phyloP scores from a whole-genome alignment of 129 eudicot species.

The Deinandra increscens region DNA sequence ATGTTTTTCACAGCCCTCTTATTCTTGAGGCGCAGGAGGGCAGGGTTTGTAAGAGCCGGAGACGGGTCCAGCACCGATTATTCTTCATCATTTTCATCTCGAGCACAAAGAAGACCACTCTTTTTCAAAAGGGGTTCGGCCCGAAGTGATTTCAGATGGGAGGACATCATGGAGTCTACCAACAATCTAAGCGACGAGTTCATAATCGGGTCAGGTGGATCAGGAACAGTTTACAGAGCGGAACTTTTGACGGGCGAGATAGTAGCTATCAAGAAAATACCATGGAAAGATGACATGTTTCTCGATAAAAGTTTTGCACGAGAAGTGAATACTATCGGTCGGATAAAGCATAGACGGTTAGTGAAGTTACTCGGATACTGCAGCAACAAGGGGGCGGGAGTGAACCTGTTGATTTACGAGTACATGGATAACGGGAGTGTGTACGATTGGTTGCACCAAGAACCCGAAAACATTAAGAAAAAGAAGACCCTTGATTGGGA shows the following conservation, averaged over 20 bases:
- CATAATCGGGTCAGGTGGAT: conserved; percentile 87
- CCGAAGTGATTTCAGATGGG: conserved; percentile 63
- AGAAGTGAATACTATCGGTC: conserved; percentile 83
- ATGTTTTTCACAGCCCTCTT: conserved; percentile 56
- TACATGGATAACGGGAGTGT: conserved; percentile 94
- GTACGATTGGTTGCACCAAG: conserved; percentile 84
- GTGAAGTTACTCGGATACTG: conserved; percentile 84
- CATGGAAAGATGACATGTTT: conserved; percentile 63
- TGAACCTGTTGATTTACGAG: conserved; percentile 78
- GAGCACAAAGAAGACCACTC: conserved; percentile 58
- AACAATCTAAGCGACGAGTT: conserved; percentile 80
- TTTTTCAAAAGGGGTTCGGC: conserved; percentile 50
- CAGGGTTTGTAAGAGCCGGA: conserved; percentile 41
- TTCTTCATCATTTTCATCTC: conserved; percentile 63
- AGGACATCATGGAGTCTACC: conserved; percentile 89
- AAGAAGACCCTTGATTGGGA: conserved; percentile 76
- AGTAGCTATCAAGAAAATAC: conserved; percentile 81
- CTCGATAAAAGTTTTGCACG: conserved; percentile 86
- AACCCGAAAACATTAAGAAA: conserved; percentile 46
- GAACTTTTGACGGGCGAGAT: conserved; percentile 65
- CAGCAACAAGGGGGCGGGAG: conserved; percentile 59
- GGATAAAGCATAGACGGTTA: conserved; percentile 85
- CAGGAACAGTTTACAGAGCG: conserved; percentile 85
- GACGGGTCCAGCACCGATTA: conserved; percentile 39
- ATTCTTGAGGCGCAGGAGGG: conserved; percentile 52